phyloP scores from a whole-genome alignment of 345 rosid species.

The Eutrema heterophyllum region DNA sequence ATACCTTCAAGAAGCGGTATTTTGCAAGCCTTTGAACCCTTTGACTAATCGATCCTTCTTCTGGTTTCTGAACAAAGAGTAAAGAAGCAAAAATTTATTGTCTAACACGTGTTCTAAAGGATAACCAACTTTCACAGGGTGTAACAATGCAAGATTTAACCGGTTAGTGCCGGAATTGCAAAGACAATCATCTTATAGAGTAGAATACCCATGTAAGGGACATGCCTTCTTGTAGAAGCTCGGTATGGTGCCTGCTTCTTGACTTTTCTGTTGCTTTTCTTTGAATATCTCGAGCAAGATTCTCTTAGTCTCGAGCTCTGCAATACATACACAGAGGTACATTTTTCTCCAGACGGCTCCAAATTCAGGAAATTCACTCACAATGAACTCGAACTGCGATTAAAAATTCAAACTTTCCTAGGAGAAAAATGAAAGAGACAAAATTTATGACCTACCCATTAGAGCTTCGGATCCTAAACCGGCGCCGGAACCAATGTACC shows the following conservation, averaged over 20 bases:
- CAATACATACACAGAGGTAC: conserved; percentile 6
- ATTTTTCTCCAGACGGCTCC: neutral
- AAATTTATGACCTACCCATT: conserved; percentile 56
- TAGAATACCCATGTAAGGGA: conserved; percentile 4
- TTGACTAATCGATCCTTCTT: conserved; percentile 93
- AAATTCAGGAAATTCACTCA: conserved; percentile 13
- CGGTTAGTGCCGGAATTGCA: neutral
- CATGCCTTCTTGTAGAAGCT: conserved; percentile 96
- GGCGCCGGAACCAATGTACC: conserved; percentile 90
- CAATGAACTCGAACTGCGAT: neutral
- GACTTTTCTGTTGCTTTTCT: conserved; percentile 90
- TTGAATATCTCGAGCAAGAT: conserved; percentile 97
- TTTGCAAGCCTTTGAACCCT: conserved; percentile 94
- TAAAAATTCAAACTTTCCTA: neutral
- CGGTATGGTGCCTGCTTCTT: conserved; percentile 85
- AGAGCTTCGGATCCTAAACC: conserved; percentile 99
- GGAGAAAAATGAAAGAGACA: neutral
- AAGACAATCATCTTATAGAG: neutral
- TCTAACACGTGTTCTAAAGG: neutral
- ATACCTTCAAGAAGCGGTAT: conserved; percentile 85
- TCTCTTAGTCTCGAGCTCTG: conserved; percentile 97
- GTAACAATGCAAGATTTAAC: neutral
- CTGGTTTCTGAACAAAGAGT: conserved; percentile 78
- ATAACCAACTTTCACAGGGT: neutral
- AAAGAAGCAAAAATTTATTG: conserved; percentile 1